Conservation (phyloP, 345 rosid genomes). For the Eucalyptus marginata region DNA sequence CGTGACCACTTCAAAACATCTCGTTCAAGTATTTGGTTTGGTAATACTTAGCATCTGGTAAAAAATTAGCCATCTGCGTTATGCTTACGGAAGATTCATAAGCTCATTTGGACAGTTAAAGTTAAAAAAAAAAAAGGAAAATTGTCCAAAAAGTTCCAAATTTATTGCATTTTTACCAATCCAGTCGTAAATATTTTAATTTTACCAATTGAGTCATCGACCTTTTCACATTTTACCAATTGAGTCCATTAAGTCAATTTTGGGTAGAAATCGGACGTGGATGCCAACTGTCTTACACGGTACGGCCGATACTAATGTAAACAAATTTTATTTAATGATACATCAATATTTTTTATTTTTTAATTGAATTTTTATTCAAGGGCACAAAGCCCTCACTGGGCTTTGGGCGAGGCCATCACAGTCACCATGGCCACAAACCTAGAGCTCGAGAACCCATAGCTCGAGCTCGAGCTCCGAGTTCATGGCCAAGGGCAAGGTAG, state of each 20-base stretch:
- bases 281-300: rapidly evolving
- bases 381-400: no score
- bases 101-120: background rate
- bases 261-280: rapidly evolving
- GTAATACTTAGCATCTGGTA: background rate
- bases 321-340: no score
- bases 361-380: no score
- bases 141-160: rapidly evolving
- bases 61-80: background rate
- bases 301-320: rapidly evolving
- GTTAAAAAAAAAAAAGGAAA: background rate
- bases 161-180: rapidly evolving
- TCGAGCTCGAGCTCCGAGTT: no score
- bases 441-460: background rate
- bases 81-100: background rate
- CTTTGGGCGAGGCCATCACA: background rate
- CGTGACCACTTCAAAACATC: background rate
- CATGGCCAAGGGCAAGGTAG: rapidly evolving
- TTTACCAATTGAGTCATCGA: no score
- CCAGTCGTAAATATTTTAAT: no score
- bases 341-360: no score
- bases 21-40: background rate
- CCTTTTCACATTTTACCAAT: no score
- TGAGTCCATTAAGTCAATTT: rapidly evolving
- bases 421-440: rapidly evolving